Percentiles rank a stretch among this genome's conserved stretches.
Evolutionary conservation across 352 stramenopile genomes (phyloP).

Genomic region (Globisporangium parvum): DNA sequence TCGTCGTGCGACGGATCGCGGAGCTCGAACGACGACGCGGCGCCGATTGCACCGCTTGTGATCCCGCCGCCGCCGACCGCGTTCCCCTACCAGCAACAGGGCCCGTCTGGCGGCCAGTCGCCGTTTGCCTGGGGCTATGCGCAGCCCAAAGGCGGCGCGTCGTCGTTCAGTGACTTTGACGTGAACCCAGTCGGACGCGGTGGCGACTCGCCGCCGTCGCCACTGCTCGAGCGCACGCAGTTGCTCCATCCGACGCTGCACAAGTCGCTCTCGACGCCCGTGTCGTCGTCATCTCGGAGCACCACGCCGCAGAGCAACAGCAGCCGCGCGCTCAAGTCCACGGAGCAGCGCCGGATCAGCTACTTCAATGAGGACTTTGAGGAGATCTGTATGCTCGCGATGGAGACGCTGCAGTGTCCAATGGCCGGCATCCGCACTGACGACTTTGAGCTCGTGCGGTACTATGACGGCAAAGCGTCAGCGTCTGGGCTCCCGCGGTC

Average conservation of each 20-base stretch:
- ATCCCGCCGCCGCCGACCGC: background rate
- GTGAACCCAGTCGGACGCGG: conserved; percentile 18
- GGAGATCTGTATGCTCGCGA: conserved; percentile 84
- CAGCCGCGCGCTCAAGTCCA: conserved; percentile 19
- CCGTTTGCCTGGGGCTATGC: conserved; percentile 22
- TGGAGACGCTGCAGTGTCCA: conserved; percentile 80
- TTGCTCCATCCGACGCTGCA: conserved; percentile 13
- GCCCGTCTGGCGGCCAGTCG: background rate
- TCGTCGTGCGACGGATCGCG: conserved; percentile 36
- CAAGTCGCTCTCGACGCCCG: conserved; percentile 22
- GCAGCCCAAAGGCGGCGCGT: conserved; percentile 1
- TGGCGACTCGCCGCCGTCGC: background rate
- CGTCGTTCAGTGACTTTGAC: conserved; percentile 49
- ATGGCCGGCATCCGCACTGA: conserved; percentile 86
- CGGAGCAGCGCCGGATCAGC: conserved; percentile 43
- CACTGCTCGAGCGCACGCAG: conserved; percentile 6
- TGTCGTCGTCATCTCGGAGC: conserved; percentile 13
- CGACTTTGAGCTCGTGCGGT: conserved; percentile 84
- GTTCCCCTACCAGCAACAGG: conserved; percentile 3
- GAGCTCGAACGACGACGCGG: conserved; percentile 15
- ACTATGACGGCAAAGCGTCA: conserved; percentile 51
- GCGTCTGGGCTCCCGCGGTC: conserved; percentile 52
- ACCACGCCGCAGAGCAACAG: conserved; percentile 26
- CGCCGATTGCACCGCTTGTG: conserved; percentile 4
- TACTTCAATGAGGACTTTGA: conserved; percentile 89